Evolutionary conservation across 768 basidiomycete species (phyloP).

Genomic region (Russula ochroleuca): DNA sequence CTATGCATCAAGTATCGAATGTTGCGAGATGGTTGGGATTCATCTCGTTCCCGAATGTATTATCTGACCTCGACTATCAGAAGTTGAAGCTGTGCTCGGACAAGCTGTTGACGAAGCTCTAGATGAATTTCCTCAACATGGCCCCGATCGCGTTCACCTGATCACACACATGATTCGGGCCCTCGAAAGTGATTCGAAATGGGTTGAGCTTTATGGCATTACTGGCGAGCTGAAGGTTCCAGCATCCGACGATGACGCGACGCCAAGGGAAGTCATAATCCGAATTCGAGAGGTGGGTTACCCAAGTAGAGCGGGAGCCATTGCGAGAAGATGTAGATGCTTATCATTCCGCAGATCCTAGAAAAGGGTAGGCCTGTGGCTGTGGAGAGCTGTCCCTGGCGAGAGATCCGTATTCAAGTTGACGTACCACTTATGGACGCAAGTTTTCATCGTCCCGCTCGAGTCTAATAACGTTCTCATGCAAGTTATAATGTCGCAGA

Average conservation of each 20-base stretch:
- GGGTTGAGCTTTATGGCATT: constrained; percentile 66
- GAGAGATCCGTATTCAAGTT: constrained; percentile 75
- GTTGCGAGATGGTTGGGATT: constrained; percentile 69
- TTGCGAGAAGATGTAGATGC: constrained; percentile 27
- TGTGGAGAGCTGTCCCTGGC: constrained; percentile 48
- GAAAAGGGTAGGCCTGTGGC: constrained; percentile 40
- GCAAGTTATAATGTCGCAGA: constrained; percentile 39
- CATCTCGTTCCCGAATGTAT: not conserved
- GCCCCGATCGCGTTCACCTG: constrained; percentile 41
- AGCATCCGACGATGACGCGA: constrained; percentile 33
- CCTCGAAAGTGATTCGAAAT: constrained; percentile 56
- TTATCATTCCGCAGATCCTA: constrained; percentile 32
- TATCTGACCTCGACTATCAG: constrained; percentile 37
- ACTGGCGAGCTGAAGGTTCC: constrained; percentile 69
- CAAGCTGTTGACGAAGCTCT: constrained; percentile 44
- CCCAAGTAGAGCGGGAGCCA: constrained; percentile 31
- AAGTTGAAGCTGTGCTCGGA: constrained; percentile 63
- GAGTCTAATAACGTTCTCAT: constrained; percentile 17
- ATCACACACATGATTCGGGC: constrained; percentile 50
- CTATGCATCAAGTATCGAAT: constrained; percentile 72
- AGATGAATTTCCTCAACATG: constrained; percentile 35
- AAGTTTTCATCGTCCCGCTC: constrained; percentile 31
- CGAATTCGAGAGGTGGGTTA: constrained; percentile 36
- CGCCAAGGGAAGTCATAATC: constrained; percentile 30
- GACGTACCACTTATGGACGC: constrained; percentile 82